A percentile compares a stretch with the other conserved stretches of the same genome.
These are phyloP conservation scores for Stephanodiscus minutulus DNA, from an alignment of 108 stramenopile species.

Conservation along the genomic window DNA sequence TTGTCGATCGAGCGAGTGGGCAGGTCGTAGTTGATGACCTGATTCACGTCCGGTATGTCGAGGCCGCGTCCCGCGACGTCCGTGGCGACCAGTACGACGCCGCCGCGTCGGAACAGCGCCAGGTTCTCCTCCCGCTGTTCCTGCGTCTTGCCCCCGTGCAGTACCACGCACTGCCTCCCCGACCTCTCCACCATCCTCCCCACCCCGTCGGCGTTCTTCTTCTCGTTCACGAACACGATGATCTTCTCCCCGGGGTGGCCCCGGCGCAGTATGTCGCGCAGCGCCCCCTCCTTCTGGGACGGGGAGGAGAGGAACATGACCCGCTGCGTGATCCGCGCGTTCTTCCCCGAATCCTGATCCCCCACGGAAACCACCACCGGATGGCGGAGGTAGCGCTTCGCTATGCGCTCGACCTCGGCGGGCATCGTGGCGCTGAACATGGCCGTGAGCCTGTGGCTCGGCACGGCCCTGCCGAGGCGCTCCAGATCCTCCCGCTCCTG, in stretches of 20 bases:
- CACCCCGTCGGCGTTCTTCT: constrained; percentile 88
- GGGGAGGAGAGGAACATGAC: constrained; percentile 81
- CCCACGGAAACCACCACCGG: constrained; percentile 92
- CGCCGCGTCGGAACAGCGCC: constrained; percentile 77
- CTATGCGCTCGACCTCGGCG: constrained; percentile 89
- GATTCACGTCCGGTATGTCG: constrained; percentile 95
- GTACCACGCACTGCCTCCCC: constrained; percentile 79
- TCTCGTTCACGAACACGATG: constrained; percentile 98
- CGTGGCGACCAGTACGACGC: constrained; percentile 88
- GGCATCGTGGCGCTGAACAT: constrained; percentile 99
- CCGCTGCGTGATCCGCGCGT: constrained; percentile 91
- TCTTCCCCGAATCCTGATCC: constrained; percentile 92
- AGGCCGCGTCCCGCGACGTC: constrained; percentile 98
- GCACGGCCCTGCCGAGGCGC: constrained; percentile 52
- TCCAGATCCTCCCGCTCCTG: constrained; percentile 77
- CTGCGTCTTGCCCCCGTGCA: constrained; percentile 97
- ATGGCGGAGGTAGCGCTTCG: constrained; percentile 89
- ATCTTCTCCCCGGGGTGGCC: constrained; percentile 71
- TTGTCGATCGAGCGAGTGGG: constrained; percentile 91
- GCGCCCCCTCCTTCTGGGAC: constrained; percentile 78
- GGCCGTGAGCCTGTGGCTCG: constrained; percentile 86
- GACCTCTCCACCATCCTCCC: constrained; percentile 75
- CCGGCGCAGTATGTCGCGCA: constrained; percentile 58
- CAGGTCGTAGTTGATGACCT: constrained; percentile 97
- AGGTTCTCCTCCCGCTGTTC: constrained; percentile 96